Conservation (phyloP, 441 rosid species). For the Arabidopsis hybrid region DNA sequence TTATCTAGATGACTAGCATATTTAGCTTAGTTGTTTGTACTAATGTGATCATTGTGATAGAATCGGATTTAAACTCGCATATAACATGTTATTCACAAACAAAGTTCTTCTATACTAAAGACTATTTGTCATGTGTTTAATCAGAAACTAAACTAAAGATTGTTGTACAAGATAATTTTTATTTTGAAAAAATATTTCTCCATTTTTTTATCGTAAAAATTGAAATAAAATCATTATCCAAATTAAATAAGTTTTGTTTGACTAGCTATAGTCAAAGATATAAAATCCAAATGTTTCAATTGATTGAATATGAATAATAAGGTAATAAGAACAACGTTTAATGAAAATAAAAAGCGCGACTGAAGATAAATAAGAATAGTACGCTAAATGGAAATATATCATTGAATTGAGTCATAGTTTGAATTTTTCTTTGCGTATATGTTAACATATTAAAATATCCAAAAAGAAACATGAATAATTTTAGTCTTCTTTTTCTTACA, state of each 20-base stretch:
- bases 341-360: background rate
- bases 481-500: background rate
- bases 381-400: background rate
- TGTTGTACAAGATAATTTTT: background rate
- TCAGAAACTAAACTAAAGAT: background rate
- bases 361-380: background rate
- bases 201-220: background rate
- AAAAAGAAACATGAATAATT: background rate
- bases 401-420: background rate
- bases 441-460: background rate
- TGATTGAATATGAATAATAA: background rate
- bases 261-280: conserved; percentile 21
- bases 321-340: background rate
- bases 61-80: background rate
- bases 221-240: too few species aligned
- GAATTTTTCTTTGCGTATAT: too few species aligned
- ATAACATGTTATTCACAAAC: background rate
- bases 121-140: background rate
- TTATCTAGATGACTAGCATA: background rate
- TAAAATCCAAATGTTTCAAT: background rate
- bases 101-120: background rate
- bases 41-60: background rate
- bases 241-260: background rate
- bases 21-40: background rate
- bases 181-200: background rate